phyloP scores from a whole-genome alignment of 2,329 filamentous ascomycete species.

The Colletotrichum tanaceti region DNA sequence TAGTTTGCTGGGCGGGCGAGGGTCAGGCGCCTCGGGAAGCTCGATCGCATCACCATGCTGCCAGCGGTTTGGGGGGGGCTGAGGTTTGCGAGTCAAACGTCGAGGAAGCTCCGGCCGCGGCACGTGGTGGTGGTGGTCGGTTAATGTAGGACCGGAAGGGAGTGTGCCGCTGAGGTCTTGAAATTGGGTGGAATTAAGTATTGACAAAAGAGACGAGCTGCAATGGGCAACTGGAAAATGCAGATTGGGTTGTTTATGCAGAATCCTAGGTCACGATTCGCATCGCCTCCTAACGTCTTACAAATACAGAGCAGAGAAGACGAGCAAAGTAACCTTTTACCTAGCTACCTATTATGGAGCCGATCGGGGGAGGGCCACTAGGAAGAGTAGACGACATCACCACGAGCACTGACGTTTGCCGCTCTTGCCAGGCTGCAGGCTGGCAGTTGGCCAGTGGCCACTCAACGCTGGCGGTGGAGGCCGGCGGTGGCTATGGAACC shows the following conservation, averaged over 20 bases:
- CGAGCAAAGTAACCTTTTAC: constrained; percentile 29
- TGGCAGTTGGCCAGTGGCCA: constrained; percentile 12
- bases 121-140: constrained; percentile 31
- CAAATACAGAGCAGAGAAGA: constrained; percentile 33
- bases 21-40: constrained; percentile 53
- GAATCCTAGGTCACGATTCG: constrained; percentile 27
- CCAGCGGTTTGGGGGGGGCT: neutral
- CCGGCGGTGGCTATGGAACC: constrained; percentile 26
- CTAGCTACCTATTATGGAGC: constrained; percentile 32
- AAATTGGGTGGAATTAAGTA: neutral
- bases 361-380: constrained; percentile 13
- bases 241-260: constrained; percentile 11
- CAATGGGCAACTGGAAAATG: constrained; percentile 24
- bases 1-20: constrained; percentile 51
- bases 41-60: constrained; percentile 56
- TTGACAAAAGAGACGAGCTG: constrained; percentile 12
- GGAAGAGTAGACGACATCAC: constrained; percentile 35
- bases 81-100: constrained; percentile 8
- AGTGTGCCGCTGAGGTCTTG: neutral
- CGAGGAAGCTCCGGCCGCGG: constrained; percentile 21
- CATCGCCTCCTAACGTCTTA: constrained; percentile 40
- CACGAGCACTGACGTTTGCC: constrained; percentile 40
- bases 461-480: constrained; percentile 19
- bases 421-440: constrained; percentile 2
- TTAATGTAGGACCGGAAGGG: constrained; percentile 14